Evolutionary conservation across 306 rosid species (phyloP), one percentile per base, ranked within the genome.

Genomic region (Trifolium pratense): DNA sequence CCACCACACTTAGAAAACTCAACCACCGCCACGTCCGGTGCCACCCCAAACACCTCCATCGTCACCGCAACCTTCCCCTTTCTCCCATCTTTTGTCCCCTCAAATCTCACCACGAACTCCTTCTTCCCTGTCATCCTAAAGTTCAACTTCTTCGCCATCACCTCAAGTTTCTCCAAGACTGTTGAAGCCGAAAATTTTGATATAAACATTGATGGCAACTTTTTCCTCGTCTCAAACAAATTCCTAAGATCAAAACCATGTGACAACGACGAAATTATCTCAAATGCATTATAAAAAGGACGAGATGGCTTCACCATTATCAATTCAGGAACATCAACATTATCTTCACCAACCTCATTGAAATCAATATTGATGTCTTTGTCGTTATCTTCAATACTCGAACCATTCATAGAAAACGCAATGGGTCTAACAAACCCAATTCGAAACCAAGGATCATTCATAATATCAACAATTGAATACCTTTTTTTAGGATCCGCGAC

Each of bases 221-320:
- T 85, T 78, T 79, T 90, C 79, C 84, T 73, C 1, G 71, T 87
- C 87, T 92, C 97, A 5, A 92, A 92, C 85, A 92, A 64, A 63
- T 57, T 89, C 14, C 92, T 87, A 31, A 92, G 71, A 66, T 92
- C 91, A 57, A 92, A 90, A 3, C 97, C 95, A 6, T 86, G 80
- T 0, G 98, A 90, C 79, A 92, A 74, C 0, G 97, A 86, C 0
- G 98, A 88, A 10, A 92, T 89, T 8, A 92, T 86, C 82, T 92
- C 92, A 39, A 90, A 92, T 0, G 97, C 98, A 7, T 92, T 92
- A 75, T 83, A 89, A 70, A 89, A 92, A 1, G 90, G 91, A 0
- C 95, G 88, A 0, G 88, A 32, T 0, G 97, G 85, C 9, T 69
- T 84, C 4, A 49, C 57, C 63, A 29, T 52, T 14, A 17, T 43